Conservation (phyloP, 495 filamentous ascomycete species). For the Terfezia claveryi region DNA sequence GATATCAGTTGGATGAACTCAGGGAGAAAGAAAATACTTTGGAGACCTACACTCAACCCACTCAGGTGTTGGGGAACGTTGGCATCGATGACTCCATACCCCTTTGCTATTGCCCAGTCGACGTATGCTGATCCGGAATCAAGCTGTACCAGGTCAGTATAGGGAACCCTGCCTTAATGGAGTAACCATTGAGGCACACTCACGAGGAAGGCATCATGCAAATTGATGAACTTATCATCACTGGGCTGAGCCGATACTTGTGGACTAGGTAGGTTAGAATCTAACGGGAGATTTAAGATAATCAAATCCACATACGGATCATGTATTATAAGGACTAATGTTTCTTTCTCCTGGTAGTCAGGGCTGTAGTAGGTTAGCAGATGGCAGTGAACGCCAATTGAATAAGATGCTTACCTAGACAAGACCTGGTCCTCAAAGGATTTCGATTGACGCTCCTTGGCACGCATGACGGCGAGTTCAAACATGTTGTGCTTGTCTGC, state of each 20-base stretch:
- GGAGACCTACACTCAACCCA: slow-evolving; percentile 27
- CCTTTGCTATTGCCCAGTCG: slow-evolving; percentile 50
- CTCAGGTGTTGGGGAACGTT: slow-evolving; percentile 63
- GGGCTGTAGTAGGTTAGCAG: slow-evolving; percentile 6
- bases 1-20: slow-evolving; percentile 15
- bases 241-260: neutral
- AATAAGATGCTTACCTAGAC: slow-evolving; percentile 31
- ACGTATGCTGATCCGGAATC: slow-evolving; percentile 60
- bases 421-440: slow-evolving; percentile 79
- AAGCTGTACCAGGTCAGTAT: slow-evolving; percentile 35
- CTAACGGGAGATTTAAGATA: no score
- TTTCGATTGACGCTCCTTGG: slow-evolving; percentile 39
- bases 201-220: neutral
- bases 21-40: neutral
- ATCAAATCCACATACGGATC: slow-evolving; percentile 21
- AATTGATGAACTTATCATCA: neutral
- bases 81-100: slow-evolving; percentile 66
- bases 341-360: slow-evolving; percentile 14
- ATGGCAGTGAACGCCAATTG: neutral
- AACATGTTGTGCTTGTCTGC: slow-evolving; percentile 52
- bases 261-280: neutral
- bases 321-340: slow-evolving; percentile 19
- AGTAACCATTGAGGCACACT: neutral
- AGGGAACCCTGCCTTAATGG: slow-evolving; percentile 4
- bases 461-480: slow-evolving; percentile 40